phyloP scores from a whole-genome alignment of 345 rosid species.

The Salix suchowensis region DNA sequence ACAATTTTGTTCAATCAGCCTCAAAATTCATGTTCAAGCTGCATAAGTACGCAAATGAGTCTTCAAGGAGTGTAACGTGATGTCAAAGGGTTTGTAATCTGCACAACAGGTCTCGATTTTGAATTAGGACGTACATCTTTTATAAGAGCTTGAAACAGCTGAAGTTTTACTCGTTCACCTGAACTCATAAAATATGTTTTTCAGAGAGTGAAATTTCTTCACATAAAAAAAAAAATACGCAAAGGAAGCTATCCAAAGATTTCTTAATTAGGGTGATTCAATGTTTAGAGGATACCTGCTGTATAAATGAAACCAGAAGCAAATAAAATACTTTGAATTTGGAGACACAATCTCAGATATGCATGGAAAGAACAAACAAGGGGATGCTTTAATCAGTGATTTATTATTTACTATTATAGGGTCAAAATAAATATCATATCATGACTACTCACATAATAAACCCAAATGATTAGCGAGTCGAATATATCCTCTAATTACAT shows the following conservation, averaged over 20 bases:
- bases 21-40: background rate
- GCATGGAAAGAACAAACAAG: background rate
- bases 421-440: background rate
- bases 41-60: background rate
- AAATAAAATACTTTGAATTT: background rate
- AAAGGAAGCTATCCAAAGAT: background rate
- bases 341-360: background rate
- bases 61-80: too few species aligned
- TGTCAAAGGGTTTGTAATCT: too few species aligned
- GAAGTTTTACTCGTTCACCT: accelerated
- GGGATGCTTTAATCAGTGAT: background rate
- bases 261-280: background rate
- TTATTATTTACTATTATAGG: background rate
- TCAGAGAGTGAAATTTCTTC: accelerated
- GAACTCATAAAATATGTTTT: too few species aligned
- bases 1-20: background rate
- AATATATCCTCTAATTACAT: background rate
- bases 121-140: accelerated
- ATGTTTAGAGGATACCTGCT: too few species aligned
- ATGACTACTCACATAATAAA: background rate
- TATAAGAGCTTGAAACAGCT: accelerated
- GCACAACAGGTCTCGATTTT: too few species aligned
- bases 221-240: too few species aligned
- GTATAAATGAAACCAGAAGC: background rate
- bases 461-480: background rate